phyloP scores from a whole-genome alignment of 2,329 filamentous ascomycete genomes.

The Lojkania enalia region DNA sequence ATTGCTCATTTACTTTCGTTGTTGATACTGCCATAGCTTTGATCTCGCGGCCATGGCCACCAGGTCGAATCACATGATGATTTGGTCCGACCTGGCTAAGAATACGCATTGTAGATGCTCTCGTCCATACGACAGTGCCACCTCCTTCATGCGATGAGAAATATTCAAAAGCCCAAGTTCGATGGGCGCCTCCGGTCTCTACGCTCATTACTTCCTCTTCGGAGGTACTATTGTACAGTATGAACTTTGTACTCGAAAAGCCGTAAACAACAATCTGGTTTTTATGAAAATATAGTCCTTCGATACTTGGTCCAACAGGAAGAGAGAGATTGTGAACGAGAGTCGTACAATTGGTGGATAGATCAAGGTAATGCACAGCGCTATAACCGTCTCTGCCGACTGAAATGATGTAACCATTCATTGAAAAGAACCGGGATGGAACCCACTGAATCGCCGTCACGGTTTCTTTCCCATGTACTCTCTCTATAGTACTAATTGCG shows the following conservation, averaged over 20 bases:
- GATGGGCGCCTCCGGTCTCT: conserved; percentile 83
- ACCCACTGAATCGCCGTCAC: conserved; percentile 65
- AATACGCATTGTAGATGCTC: conserved; percentile 61
- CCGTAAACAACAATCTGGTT: conserved; percentile 70
- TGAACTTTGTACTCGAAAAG: conserved; percentile 77
- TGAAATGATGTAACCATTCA: conserved; percentile 61
- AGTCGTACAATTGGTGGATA: conserved; percentile 22
- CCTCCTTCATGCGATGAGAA: conserved; percentile 25
- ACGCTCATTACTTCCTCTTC: conserved; percentile 71
- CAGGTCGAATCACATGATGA: conserved; percentile 61
- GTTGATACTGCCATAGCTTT: conserved; percentile 60
- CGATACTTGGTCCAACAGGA: conserved; percentile 75
- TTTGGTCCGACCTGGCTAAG: conserved; percentile 43
- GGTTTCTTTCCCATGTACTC: conserved; percentile 60
- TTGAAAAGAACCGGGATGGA: conserved; percentile 22
- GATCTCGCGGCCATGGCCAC: conserved; percentile 87
- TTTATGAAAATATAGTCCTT: conserved; percentile 66
- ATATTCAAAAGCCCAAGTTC: conserved; percentile 66
- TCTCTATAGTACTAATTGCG: conserved; percentile 20
- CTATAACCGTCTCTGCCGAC: conserved; percentile 78
- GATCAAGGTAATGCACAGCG: conserved; percentile 60
- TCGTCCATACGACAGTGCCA: conserved; percentile 73
- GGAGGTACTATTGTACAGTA: conserved; percentile 76
- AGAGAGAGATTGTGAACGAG: conserved; percentile 70
- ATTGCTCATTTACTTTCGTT: conserved; percentile 3